A percentile compares a stretch with the other conserved stretches of the same genome.
phyloP scores from a whole-genome alignment of 225 moss, liverwort and hornwort genomes.

The Polytrichum commune region DNA sequence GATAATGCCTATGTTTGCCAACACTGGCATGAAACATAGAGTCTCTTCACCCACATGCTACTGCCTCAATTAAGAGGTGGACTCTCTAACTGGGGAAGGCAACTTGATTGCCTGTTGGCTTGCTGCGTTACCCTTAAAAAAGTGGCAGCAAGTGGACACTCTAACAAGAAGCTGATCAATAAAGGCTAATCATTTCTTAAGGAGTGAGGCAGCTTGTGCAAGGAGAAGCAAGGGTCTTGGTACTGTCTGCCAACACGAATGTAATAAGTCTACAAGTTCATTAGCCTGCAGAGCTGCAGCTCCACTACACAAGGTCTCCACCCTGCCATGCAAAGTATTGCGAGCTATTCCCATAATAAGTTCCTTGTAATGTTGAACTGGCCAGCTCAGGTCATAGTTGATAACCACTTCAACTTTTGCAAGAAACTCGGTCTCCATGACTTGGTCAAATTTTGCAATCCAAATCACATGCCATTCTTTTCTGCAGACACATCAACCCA shows the following conservation, averaged over 20 bases:
- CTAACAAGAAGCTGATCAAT: no score
- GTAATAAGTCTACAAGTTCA: conserved; percentile 49
- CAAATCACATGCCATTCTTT: conserved; percentile 16
- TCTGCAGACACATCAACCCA: conserved; percentile 29
- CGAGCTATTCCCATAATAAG: conserved; percentile 70
- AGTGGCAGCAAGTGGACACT: no score
- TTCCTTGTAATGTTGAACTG: conserved; percentile 38
- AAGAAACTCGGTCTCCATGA: conserved; percentile 4
- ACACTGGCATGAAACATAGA: no score
- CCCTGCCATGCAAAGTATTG: conserved; percentile 44
- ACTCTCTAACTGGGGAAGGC: no score
- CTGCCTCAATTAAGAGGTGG: no score
- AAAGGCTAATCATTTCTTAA: conserved; percentile 26
- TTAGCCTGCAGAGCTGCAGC: conserved; percentile 65
- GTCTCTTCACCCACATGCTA: no score
- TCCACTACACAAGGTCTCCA: conserved; percentile 83
- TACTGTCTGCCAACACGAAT: conserved; percentile 58
- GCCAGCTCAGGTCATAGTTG: conserved; percentile 67
- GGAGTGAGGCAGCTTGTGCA: conserved; percentile 61
- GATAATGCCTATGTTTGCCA: no score
- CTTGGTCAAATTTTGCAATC: conserved; percentile 25
- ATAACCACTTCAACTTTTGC: conserved; percentile 35
- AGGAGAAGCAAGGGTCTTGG: conserved; percentile 74
- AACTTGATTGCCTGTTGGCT: no score
- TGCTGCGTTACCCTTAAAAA: no score